A percentile compares a stretch with the other conserved stretches of the same genome.
These are phyloP conservation scores for Carex myosuroides DNA, from an alignment of 176 grass and related monocot genomes.

Conservation along the genomic window DNA sequence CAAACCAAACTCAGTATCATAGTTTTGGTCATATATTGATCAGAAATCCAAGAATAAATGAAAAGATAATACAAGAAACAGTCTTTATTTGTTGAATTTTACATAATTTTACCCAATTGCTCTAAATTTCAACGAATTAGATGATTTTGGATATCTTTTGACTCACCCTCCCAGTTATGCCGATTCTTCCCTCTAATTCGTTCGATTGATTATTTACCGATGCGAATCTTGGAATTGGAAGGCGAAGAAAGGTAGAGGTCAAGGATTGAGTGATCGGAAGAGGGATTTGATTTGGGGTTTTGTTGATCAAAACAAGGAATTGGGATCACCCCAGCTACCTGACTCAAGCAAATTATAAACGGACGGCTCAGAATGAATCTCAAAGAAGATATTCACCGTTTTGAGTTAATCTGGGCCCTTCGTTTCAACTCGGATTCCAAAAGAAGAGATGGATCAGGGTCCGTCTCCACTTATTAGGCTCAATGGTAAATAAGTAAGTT, in stretches of 20 bases:
- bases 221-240: not conserved
- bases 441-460: not conserved
- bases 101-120: too few relatives aligned
- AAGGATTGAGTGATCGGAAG: not conserved
- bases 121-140: not conserved
- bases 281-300: not conserved
- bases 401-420: too few relatives aligned
- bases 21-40: not conserved
- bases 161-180: not conserved
- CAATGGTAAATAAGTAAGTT: too few relatives aligned
- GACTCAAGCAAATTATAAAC: too few relatives aligned
- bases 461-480: too few relatives aligned
- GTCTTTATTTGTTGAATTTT: not conserved
- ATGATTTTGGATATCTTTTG: not conserved
- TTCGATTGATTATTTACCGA: not conserved
- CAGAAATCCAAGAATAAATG: too few relatives aligned
- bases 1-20: not conserved
- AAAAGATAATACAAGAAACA: not conserved
- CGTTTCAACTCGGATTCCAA: not conserved
- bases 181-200: too few relatives aligned
- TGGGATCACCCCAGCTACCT: too few relatives aligned
- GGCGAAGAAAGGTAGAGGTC: too few relatives aligned
- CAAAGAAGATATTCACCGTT: too few relatives aligned
- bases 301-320: not conserved
- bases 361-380: too few relatives aligned